Evolutionary conservation across 495 filamentous ascomycete genomes (phyloP).

Genomic region (Hyaloscypha hepaticicola): DNA sequence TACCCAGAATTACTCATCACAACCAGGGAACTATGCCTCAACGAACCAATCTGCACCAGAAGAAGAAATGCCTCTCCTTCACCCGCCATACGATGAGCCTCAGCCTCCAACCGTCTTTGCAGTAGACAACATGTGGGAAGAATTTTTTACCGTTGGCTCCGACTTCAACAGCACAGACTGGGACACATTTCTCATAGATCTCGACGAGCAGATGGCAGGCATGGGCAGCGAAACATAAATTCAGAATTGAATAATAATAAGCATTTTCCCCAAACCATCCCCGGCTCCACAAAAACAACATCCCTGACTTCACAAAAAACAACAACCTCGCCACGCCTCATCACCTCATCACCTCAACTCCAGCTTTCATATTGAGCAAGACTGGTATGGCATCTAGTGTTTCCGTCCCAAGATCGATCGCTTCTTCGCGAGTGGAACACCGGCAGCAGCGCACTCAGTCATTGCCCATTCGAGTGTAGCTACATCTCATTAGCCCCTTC

Average conservation of each 20-base stretch:
- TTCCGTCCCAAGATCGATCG: conserved; percentile 7
- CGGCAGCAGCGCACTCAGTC: conserved; percentile 4
- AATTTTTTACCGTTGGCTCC: not conserved
- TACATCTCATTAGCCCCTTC: not conserved
- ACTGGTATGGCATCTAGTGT: conserved; percentile 1
- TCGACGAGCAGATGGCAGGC: not conserved
- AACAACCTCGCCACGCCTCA: no score
- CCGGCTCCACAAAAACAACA: not conserved
- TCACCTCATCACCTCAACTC: no score
- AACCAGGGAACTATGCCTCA: not conserved
- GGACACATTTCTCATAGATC: not conserved
- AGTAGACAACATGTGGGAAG: not conserved
- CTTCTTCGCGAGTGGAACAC: conserved; percentile 8
- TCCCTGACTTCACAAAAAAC: not conserved
- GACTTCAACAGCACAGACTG: not conserved
- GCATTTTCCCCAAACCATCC: not conserved
- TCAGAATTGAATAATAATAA: not conserved
- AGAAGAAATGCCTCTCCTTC: not conserved
- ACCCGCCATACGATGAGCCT: not conserved
- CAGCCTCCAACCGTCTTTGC: not conserved
- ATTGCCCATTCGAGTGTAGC: not conserved
- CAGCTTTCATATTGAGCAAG: no score
- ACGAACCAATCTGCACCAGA: not conserved
- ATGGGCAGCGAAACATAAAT: not conserved
- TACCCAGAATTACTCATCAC: not conserved